Evolutionary conservation across 306 rosid species (phyloP).

Genomic region (Lathyrus tuberosus): DNA sequence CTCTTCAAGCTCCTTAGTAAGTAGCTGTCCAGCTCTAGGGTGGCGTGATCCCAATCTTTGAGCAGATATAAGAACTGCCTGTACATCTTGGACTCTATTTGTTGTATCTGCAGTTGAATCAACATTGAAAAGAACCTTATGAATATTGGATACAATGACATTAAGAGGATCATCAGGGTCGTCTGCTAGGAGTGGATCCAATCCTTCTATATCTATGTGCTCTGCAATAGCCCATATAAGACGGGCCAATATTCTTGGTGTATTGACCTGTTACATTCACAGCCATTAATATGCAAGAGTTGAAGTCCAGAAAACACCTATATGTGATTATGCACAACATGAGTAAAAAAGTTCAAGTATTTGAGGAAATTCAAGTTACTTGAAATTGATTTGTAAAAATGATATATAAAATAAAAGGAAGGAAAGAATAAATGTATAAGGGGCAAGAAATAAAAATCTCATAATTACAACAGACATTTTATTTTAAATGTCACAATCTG

Average conservation of each 20-base stretch:
- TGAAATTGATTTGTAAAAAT: slow-evolving; percentile 9
- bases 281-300: slow-evolving; percentile 30
- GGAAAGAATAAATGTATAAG: background rate
- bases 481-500: slow-evolving; percentile 16
- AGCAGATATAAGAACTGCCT: slow-evolving; percentile 88
- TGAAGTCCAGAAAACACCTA: slow-evolving; percentile 10
- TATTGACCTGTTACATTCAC: slow-evolving; percentile 74
- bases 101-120: slow-evolving; percentile 83
- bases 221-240: slow-evolving; percentile 92
- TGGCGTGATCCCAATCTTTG: slow-evolving; percentile 94
- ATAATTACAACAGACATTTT: background rate
- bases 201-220: slow-evolving; percentile 93
- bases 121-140: slow-evolving; percentile 78
- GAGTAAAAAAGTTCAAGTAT: slow-evolving; percentile 2
- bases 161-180: slow-evolving; percentile 97
- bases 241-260: slow-evolving; percentile 89
- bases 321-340: slow-evolving; percentile 7
- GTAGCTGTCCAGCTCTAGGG: slow-evolving; percentile 87
- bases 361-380: slow-evolving; percentile 16
- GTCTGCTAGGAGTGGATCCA: slow-evolving; percentile 98
- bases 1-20: slow-evolving; percentile 93
- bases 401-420: background rate
- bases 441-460: background rate
- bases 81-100: slow-evolving; percentile 94
- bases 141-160: slow-evolving; percentile 77